These are phyloP conservation scores for Botryotinia narcissicola DNA, from an alignment of 2,329 filamentous ascomycete genomes.

Conservation along the genomic window DNA sequence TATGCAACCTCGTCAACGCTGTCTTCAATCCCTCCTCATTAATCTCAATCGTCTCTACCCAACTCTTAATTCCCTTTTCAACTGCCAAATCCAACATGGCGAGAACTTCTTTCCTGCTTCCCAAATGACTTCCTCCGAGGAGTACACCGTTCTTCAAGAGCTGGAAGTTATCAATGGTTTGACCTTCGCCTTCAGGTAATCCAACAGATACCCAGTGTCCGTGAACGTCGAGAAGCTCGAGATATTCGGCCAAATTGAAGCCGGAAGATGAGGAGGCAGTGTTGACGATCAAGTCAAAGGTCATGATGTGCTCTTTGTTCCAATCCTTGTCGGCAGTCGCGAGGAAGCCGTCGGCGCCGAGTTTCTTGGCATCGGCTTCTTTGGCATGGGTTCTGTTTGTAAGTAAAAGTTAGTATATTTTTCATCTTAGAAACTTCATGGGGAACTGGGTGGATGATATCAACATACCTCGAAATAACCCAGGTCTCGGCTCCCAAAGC, in stretches of 20 bases:
- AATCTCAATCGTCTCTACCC: constrained; percentile 73
- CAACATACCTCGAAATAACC: constrained; percentile 53
- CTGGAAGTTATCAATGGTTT: constrained; percentile 68
- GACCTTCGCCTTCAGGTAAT: constrained; percentile 72
- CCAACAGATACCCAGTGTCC: constrained; percentile 78
- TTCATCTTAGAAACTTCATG: background rate
- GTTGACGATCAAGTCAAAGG: constrained; percentile 76
- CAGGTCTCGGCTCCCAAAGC: constrained; percentile 62
- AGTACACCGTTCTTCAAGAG: constrained; percentile 73
- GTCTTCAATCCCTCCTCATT: constrained; percentile 65
- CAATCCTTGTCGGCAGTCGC: constrained; percentile 57
- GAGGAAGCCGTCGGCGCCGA: constrained; percentile 61
- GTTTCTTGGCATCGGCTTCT: constrained; percentile 55
- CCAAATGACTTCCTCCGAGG: constrained; percentile 69
- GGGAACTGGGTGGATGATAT: background rate
- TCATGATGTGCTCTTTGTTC: constrained; percentile 56
- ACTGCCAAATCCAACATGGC: constrained; percentile 70
- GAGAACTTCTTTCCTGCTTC: constrained; percentile 66
- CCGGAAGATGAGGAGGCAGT: constrained; percentile 65
- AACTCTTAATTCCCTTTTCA: constrained; percentile 66
- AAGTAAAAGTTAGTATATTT: background rate
- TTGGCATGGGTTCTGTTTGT: constrained; percentile 49
- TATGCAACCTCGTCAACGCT: constrained; percentile 66
- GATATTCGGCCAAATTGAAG: constrained; percentile 69
- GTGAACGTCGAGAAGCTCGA: constrained; percentile 77